Evolutionary conservation across 2,329 filamentous ascomycete genomes (phyloP).

Genomic region (Calonectria naviculata): DNA sequence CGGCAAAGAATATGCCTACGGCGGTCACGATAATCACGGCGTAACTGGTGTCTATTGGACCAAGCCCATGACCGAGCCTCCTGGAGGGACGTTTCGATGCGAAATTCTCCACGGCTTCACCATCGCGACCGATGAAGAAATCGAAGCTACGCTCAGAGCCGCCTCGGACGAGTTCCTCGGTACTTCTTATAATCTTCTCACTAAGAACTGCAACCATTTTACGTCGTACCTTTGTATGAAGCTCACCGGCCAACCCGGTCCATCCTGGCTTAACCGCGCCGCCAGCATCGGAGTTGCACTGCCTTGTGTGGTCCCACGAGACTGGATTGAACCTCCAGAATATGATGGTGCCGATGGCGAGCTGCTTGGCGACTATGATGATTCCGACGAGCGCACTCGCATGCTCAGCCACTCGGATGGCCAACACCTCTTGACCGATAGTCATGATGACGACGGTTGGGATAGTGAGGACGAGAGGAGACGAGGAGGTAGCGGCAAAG

Average conservation of each 20-base stretch:
- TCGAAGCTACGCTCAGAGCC: constrained; percentile 75
- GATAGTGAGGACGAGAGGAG: constrained; percentile 59
- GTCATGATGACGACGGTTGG: constrained; percentile 49
- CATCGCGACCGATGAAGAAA: constrained; percentile 74
- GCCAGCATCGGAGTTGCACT: constrained; percentile 85
- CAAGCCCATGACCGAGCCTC: constrained; percentile 76
- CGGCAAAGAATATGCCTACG: constrained; percentile 85
- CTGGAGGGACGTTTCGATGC: constrained; percentile 80
- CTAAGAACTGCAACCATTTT: constrained; percentile 91
- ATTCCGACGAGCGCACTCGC: constrained; percentile 63
- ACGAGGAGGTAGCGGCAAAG: constrained; percentile 53
- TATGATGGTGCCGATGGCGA: constrained; percentile 79
- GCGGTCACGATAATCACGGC: constrained; percentile 78
- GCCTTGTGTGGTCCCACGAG: constrained; percentile 83
- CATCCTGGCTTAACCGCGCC: constrained; percentile 83
- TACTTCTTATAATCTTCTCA: constrained; percentile 82
- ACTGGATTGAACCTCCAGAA: constrained; percentile 85
- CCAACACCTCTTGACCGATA: constrained; percentile 45
- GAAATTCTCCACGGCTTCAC: constrained; percentile 85
- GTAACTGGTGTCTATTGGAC: constrained; percentile 89
- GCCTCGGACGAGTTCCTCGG: constrained; percentile 81
- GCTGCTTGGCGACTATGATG: constrained; percentile 68
- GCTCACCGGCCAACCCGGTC: constrained; percentile 77
- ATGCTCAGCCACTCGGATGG: constrained; percentile 62
- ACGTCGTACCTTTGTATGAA: constrained; percentile 80